Conservation (phyloP, 2,329 filamentous ascomycete genomes). For the Ophiostoma montium region DNA sequence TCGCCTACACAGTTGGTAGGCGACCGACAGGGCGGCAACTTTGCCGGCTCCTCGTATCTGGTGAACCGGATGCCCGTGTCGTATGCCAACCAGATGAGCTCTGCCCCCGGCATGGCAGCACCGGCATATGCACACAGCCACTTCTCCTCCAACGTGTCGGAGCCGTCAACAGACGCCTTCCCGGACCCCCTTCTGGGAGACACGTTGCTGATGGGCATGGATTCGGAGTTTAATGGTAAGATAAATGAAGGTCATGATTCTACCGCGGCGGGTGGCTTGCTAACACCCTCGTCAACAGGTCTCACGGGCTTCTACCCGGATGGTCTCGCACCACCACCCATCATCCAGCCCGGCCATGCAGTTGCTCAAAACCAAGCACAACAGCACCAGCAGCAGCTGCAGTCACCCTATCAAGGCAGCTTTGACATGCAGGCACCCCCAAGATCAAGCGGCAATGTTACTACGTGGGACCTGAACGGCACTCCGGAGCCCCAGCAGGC, state of each 20-base stretch:
- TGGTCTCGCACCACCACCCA: neutral
- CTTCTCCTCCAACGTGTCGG: neutral
- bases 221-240: neutral
- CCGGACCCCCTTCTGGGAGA: neutral
- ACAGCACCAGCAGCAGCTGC: conserved; percentile 8
- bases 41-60: neutral
- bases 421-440: neutral
- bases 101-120: neutral
- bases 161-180: neutral
- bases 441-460: neutral
- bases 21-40: neutral
- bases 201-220: neutral
- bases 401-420: conserved; percentile 9
- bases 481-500: conserved; percentile 21
- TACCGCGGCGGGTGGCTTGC: neutral
- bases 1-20: conserved; percentile 19
- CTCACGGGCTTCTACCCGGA: neutral
- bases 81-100: neutral
- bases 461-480: conserved; percentile 23
- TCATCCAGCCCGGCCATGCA: neutral
- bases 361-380: neutral
- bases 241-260: too few relatives aligned
- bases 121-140: neutral
- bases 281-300: neutral
- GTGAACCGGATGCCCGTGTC: neutral